Evolutionary conservation across 768 basidiomycete genomes (phyloP).

Genomic region (Agrocybe praecox): DNA sequence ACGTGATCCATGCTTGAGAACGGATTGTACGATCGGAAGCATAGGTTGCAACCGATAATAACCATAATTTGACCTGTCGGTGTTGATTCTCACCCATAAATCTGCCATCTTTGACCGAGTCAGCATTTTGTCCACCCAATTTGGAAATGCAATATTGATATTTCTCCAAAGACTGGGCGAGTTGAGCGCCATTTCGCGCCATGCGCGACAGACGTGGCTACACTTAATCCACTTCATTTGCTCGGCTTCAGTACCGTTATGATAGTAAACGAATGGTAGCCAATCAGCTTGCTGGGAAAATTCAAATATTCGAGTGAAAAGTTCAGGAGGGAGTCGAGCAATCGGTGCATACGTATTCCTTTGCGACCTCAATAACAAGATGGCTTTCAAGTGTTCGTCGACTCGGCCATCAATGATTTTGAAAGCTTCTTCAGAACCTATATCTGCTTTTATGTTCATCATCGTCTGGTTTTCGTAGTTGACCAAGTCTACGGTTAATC

Average conservation of each 20-base stretch:
- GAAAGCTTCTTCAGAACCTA: background rate
- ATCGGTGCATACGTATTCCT: conserved; percentile 6
- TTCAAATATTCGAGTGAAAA: conserved; percentile 5
- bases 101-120: conserved; percentile 7
- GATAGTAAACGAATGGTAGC: too few species aligned
- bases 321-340: conserved; percentile 7
- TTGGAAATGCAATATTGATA: background rate
- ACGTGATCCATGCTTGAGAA: background rate
- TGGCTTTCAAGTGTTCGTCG: background rate
- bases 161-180: conserved; percentile 6
- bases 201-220: conserved; percentile 5
- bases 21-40: background rate
- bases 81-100: background rate
- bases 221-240: too few species aligned
- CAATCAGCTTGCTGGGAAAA: too few species aligned
- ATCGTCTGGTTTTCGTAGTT: too few species aligned
- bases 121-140: conserved; percentile 5
- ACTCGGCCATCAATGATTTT: conserved; percentile 4
- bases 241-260: too few species aligned
- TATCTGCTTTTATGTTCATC: too few species aligned
- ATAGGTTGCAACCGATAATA: too few species aligned
- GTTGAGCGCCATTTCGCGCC: conserved; percentile 5
- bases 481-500: too few species aligned
- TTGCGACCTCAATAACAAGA: background rate
- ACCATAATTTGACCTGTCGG: too few species aligned